Conservation (phyloP, 495 filamentous ascomycete genomes). For the Neurospora sublineolata region DNA sequence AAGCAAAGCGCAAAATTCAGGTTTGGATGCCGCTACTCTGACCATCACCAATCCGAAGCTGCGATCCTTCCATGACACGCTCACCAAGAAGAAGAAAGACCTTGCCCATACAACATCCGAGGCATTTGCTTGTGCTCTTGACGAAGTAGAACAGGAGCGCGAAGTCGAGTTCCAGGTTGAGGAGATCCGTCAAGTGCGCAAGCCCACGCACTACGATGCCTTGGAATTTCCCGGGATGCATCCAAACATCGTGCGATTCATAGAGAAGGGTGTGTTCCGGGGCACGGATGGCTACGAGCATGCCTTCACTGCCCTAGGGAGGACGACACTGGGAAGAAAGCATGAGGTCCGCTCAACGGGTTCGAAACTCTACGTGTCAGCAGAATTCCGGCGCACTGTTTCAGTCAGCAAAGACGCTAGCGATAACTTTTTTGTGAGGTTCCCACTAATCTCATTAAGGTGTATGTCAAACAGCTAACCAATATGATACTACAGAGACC, state of each 20-base stretch:
- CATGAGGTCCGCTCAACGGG: constrained; percentile 8
- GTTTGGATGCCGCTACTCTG: not conserved
- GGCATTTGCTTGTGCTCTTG: constrained; percentile 13
- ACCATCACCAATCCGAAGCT: not conserved
- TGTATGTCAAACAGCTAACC: not conserved
- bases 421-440: constrained; percentile 21
- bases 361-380: constrained; percentile 21
- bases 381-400: constrained; percentile 18
- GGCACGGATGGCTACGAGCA: constrained; percentile 12
- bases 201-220: constrained; percentile 9
- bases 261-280: constrained; percentile 10
- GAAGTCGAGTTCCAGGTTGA: constrained; percentile 30
- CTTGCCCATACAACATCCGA: constrained; percentile 12
- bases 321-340: constrained; percentile 11
- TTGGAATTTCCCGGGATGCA: constrained; percentile 20
- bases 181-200: constrained; percentile 31
- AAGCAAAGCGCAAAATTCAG: not conserved
- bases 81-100: constrained; percentile 4
- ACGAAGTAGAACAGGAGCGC: constrained; percentile 41
- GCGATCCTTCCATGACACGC: not conserved
- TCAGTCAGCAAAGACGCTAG: not conserved
- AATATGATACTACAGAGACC: constrained; percentile 18
- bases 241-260: constrained; percentile 9
- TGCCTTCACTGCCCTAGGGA: constrained; percentile 16
- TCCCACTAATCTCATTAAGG: not conserved